Evolutionary conservation across 2,329 filamentous ascomycete species (phyloP).

Genomic region (Proliferodiscus dingleyae): DNA sequence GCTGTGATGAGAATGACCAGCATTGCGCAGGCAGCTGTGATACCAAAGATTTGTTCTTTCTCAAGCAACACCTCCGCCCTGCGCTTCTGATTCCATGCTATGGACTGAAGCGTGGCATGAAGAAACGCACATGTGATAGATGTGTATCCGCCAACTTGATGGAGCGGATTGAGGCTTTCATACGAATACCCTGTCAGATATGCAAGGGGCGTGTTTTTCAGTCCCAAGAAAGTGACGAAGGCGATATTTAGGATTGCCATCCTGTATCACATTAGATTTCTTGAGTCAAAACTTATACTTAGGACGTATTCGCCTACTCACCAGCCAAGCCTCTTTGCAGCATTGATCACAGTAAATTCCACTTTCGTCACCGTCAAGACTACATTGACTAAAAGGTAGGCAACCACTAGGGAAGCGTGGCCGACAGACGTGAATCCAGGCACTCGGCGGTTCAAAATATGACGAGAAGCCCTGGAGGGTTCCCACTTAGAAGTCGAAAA

Average conservation of each 20-base stretch:
- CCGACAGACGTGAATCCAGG: constrained; percentile 37
- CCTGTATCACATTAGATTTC: constrained; percentile 32
- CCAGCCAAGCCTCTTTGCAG: constrained; percentile 20
- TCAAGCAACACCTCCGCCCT: constrained; percentile 32
- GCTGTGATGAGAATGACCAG: constrained; percentile 40
- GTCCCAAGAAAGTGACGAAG: constrained; percentile 48
- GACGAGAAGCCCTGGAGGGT: constrained; percentile 10
- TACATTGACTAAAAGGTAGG: constrained; percentile 35
- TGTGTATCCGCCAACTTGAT: constrained; percentile 47
- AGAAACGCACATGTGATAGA: constrained; percentile 42
- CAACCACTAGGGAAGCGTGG: constrained; percentile 34
- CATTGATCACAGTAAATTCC: constrained; percentile 12
- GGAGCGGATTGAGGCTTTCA: constrained; percentile 53
- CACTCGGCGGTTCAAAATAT: constrained; percentile 15
- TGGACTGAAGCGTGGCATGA: constrained; percentile 42
- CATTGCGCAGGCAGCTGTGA: constrained; percentile 44
- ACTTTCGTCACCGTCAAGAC: constrained; percentile 33
- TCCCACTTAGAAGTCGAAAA: neutral
- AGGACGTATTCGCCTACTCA: constrained; percentile 19
- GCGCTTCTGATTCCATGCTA: constrained; percentile 29
- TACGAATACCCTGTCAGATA: constrained; percentile 51
- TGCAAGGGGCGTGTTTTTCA: constrained; percentile 54
- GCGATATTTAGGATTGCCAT: constrained; percentile 43
- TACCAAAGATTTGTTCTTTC: constrained; percentile 42
- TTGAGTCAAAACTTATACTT: neutral